A percentile compares a stretch with the other conserved stretches of the same genome.
These are phyloP conservation scores for Alternaria angustiovoidea DNA, from an alignment of 2,329 filamentous ascomycete genomes.

Conservation along the genomic window DNA sequence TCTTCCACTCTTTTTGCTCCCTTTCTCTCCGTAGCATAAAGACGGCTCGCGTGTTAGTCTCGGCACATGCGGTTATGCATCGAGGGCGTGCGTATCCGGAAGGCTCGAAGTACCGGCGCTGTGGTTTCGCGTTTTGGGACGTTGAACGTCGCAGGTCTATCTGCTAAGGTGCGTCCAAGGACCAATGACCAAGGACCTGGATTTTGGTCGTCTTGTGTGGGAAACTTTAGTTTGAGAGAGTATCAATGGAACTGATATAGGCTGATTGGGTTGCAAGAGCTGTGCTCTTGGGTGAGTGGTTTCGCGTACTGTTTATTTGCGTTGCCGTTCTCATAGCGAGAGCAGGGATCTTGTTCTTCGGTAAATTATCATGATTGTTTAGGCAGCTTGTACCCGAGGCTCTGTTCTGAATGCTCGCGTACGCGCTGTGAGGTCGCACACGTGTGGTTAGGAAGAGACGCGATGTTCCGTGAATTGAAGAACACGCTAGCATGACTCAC, in stretches of 20 bases:
- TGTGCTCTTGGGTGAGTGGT: not conserved
- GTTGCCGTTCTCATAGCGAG: no score
- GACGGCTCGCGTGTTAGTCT: not conserved
- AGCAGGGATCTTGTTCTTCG: no score
- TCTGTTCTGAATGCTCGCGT: not conserved
- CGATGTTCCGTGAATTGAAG: not conserved
- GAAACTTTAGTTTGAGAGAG: not conserved
- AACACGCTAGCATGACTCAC: not conserved
- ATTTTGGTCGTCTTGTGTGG: not conserved
- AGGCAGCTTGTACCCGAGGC: not conserved
- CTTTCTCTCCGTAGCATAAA: not conserved
- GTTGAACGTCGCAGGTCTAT: not conserved
- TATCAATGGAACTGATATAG: not conserved
- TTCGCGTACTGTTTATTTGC: not conserved
- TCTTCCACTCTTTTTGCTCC: not conserved
- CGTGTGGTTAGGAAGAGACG: not conserved
- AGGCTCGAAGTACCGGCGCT: not conserved
- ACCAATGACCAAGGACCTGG: not conserved
- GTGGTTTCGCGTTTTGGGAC: constrained; percentile 5
- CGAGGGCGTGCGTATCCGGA: not conserved
- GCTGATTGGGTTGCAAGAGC: not conserved
- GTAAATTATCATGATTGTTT: no score
- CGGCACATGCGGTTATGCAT: not conserved
- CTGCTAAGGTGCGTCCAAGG: not conserved
- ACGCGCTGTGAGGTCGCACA: not conserved